A percentile compares a stretch with the other conserved stretches of the same genome.
phyloP scores from a whole-genome alignment of 2,329 filamentous ascomycete genomes.

The Alternaria sp. region DNA sequence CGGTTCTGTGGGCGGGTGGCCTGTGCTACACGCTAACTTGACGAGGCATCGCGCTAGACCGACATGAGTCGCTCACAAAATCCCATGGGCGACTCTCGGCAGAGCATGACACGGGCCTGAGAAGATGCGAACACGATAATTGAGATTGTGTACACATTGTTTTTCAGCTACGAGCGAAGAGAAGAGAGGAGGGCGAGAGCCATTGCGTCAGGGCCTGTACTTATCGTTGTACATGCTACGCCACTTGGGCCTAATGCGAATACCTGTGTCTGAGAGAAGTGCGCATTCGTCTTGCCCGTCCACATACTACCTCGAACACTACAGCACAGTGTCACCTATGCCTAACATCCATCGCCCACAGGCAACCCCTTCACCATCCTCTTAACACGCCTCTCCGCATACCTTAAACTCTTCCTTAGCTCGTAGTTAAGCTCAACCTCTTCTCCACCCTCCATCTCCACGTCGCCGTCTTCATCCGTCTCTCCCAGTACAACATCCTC shows the following conservation, averaged over 20 bases:
- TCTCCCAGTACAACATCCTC: constrained; percentile 7
- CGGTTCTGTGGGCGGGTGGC: constrained; percentile 26
- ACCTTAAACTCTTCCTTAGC: constrained; percentile 33
- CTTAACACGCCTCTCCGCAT: constrained; percentile 44
- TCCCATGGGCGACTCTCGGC: neutral
- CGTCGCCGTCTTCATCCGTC: constrained; percentile 7
- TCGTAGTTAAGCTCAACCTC: constrained; percentile 28
- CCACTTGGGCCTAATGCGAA: neutral
- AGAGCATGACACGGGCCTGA: constrained; percentile 7
- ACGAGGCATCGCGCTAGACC: constrained; percentile 2
- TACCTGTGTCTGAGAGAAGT: neutral
- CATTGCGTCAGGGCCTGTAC: neutral
- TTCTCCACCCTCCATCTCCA: constrained; percentile 14
- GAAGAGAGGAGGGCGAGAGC: neutral
- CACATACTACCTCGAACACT: neutral
- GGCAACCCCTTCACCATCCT: constrained; percentile 45
- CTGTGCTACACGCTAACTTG: constrained; percentile 3
- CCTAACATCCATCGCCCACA: constrained; percentile 8
- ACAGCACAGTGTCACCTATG: neutral
- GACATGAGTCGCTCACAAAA: neutral
- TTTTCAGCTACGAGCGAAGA: accelerated
- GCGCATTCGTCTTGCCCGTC: neutral
- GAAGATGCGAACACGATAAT: neutral
- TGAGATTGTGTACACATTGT: neutral
- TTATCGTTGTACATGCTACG: neutral